phyloP scores from a whole-genome alignment of 1,284 basidiomycete species.

The Pseudozyma pruni region DNA sequence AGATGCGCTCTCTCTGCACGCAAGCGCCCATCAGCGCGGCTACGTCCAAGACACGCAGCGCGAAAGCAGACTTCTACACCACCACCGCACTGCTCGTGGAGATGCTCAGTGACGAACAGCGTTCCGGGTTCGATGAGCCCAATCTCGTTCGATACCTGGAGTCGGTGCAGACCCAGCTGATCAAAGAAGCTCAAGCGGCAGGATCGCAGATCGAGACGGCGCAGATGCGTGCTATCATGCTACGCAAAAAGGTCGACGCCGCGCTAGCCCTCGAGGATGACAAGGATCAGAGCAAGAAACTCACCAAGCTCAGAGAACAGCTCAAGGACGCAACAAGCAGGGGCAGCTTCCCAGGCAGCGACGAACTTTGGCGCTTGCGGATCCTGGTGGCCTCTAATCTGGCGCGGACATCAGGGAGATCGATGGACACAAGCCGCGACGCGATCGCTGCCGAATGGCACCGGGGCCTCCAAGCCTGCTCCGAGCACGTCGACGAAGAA shows the following conservation, averaged over 20 bases:
- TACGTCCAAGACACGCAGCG: constrained; percentile 2
- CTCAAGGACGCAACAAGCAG: constrained; percentile 31
- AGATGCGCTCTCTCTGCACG: constrained; percentile 34
- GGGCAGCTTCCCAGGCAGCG: constrained; percentile 16
- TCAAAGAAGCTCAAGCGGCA: constrained; percentile 37
- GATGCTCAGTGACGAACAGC: constrained; percentile 34
- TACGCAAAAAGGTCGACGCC: constrained; percentile 26
- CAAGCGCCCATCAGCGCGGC: constrained; percentile 35
- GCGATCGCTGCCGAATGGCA: constrained; percentile 36
- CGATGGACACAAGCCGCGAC: constrained; percentile 13
- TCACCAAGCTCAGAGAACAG: constrained; percentile 17
- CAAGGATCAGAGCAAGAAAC: constrained; percentile 24
- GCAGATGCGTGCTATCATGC: constrained; percentile 33
- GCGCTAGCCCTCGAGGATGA: constrained; percentile 11
- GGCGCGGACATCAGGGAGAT: constrained; percentile 16
- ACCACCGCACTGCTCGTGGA: constrained; percentile 33
- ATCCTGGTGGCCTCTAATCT: constrained; percentile 25
- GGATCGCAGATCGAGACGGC: constrained; percentile 33
- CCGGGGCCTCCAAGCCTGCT: constrained; percentile 35
- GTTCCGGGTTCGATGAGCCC: constrained; percentile 52
- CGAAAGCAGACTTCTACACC: constrained; percentile 44
- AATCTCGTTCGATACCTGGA: constrained; percentile 52
- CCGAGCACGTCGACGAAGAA: constrained; percentile 5
- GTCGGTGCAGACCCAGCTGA: constrained; percentile 30
- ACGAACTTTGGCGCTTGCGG: constrained; percentile 46